Conservation (phyloP, 768 basidiomycete genomes). For the Cystofilobasidium bisporidii region DNA sequence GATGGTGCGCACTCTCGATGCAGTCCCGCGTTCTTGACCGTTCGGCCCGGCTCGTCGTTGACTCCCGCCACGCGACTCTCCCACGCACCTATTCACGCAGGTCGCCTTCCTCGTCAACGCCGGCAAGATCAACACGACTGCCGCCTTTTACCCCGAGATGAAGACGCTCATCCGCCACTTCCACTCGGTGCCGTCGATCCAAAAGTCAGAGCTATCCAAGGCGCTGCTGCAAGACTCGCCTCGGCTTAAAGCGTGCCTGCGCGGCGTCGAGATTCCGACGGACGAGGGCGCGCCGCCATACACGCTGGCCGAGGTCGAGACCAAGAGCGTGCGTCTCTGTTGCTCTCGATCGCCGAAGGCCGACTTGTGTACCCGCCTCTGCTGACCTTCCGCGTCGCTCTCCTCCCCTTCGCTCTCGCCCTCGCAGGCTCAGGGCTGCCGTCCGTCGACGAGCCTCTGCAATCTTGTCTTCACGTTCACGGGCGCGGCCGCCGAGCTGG, state of each 20-base stretch:
- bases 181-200: slow-evolving; percentile 64
- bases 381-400: no score
- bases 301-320: slow-evolving; percentile 52
- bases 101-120: slow-evolving; percentile 64
- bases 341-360: no score
- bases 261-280: slow-evolving; percentile 50
- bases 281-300: slow-evolving; percentile 50
- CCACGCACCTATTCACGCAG: slow-evolving; percentile 57
- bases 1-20: slow-evolving; percentile 6
- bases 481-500: slow-evolving; percentile 53
- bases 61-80: no score
- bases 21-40: background rate
- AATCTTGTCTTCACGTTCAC: slow-evolving; percentile 66
- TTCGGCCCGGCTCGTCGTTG: no score
- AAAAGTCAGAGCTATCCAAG: slow-evolving; percentile 47
- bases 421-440: slow-evolving; percentile 39
- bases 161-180: slow-evolving; percentile 65
- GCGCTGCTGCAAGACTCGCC: slow-evolving; percentile 70
- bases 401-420: background rate
- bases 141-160: slow-evolving; percentile 60
- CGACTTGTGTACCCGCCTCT: no score
- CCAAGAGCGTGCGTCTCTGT: slow-evolving; percentile 46
- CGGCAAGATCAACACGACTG: slow-evolving; percentile 70
- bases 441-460: slow-evolving; percentile 66
- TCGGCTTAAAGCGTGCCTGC: slow-evolving; percentile 65